A percentile compares a stretch with the other conserved stretches of the same genome.
Conservation (phyloP, 768 basidiomycete genomes). For the Amanita rubescens region DNA sequence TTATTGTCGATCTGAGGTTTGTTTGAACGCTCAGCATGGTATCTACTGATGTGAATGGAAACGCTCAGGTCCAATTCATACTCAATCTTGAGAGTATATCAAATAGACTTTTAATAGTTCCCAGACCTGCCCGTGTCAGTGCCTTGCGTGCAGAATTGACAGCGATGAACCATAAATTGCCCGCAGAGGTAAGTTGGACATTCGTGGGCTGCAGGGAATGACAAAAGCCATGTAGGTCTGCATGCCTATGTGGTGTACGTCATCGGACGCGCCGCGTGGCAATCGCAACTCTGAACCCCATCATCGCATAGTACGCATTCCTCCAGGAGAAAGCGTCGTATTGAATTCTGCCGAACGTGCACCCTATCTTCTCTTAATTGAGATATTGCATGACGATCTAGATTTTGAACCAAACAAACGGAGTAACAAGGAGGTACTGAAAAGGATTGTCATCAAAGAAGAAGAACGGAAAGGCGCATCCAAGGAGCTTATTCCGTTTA, state of each 20-base stretch:
- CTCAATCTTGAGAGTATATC: slow-evolving; percentile 87
- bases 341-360: slow-evolving; percentile 96
- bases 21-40: slow-evolving; percentile 16
- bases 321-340: slow-evolving; percentile 95
- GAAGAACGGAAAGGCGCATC: slow-evolving; percentile 51
- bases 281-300: slow-evolving; percentile 42
- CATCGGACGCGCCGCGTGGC: slow-evolving; percentile 48
- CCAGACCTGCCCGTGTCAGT: slow-evolving; percentile 89
- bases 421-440: slow-evolving; percentile 79
- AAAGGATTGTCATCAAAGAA: slow-evolving; percentile 66
- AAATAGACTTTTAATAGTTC: slow-evolving; percentile 85
- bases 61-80: slow-evolving; percentile 70
- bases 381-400: slow-evolving; percentile 84
- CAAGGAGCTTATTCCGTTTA: slow-evolving; percentile 44
- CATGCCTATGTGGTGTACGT: slow-evolving; percentile 83
- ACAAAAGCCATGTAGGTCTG: slow-evolving; percentile 48
- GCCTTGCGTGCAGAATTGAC: slow-evolving; percentile 96
- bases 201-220: slow-evolving; percentile 1
- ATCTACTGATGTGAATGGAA: slow-evolving; percentile 9
- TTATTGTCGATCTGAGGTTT: slow-evolving; percentile 81
- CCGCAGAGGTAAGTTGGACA: slow-evolving; percentile 67
- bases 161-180: slow-evolving; percentile 89
- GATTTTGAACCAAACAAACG: slow-evolving; percentile 86
- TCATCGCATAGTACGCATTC: slow-evolving; percentile 94
- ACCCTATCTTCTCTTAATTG: slow-evolving; percentile 87